Base-by-base conservation (phyloP, 1,284 basidiomycete genomes). In the Ceratobasidium papillatum region DNA sequence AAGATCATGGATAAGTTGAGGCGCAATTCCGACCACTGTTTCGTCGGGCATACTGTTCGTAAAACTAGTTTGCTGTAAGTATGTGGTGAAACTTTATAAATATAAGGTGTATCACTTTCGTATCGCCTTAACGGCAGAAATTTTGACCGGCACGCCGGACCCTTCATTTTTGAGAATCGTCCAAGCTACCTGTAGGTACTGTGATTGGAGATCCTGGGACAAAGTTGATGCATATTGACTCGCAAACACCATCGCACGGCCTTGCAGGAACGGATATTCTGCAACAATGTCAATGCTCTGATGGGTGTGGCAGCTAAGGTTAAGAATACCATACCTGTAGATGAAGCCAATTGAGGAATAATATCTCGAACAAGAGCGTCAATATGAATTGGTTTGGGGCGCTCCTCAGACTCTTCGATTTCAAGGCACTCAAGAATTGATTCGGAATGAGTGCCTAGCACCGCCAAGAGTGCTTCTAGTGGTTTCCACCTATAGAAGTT, bases 171-270 rank as follows among this genome's bases (percentile, higher is more conserved):
- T 94, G n/a, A 99, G 87, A 0, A 94, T 94, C 52, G 91, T 88
- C 36, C 97, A 86, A 0, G 96, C 94, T 5, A 94, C 94, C 27
- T 92, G 89, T 41, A 99, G 86, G 80, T 98, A 98, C 80, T 95
- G 93, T 0, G 88, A 87, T 1, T 92, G 90, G 52, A 95, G 85
- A 71, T 90, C 85, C 1, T 86, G 78, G 0, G 94, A 92, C 8
- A 99, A 85, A 2, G 91, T 82, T 75, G 89, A 89, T 0, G 94
- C 88, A 79, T 91, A 98, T 80, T 96, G 93, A 79, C 94, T 95
- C 0, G 95, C 95, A 79, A 99, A 97, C 49, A 99, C 94, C 77
- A 99, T 98, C 1, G 91, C 93, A 74, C 97, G 88, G 9, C 97
- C 98, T 82, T 98, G 96, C 61, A 99, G 83, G 87, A 98, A 98